Evolutionary conservation across 352 stramenopile species (phyloP).

Genomic region (Globisporangium sylvaticum): DNA sequence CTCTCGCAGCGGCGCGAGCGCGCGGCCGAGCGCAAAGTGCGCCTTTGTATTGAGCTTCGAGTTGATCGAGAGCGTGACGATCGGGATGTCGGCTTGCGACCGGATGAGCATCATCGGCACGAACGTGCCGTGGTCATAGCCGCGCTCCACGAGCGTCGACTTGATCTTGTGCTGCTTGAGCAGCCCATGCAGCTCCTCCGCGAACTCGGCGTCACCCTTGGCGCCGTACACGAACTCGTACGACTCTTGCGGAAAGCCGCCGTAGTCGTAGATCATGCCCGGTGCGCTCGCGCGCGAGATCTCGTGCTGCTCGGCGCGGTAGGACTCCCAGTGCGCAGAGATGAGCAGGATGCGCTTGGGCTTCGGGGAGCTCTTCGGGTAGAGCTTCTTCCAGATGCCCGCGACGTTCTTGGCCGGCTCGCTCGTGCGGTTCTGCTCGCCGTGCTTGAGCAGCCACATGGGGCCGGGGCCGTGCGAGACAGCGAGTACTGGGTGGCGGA

Average conservation of each 20-base stretch:
- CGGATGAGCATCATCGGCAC: conserved; percentile 86
- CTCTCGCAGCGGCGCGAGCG: conserved; percentile 50
- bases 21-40: conserved; percentile 68
- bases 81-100: conserved; percentile 76
- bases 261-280: conserved; percentile 87
- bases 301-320: conserved; percentile 36
- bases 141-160: conserved; percentile 45
- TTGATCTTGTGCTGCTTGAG: conserved; percentile 55
- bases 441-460: conserved; percentile 55
- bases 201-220: conserved; percentile 60
- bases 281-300: conserved; percentile 50
- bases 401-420: conserved; percentile 33
- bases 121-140: conserved; percentile 89
- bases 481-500: conserved; percentile 38
- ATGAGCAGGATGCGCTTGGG: conserved; percentile 80
- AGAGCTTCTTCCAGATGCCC: conserved; percentile 47
- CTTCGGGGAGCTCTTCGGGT: conserved; percentile 29
- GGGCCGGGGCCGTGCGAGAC: conserved; percentile 62
- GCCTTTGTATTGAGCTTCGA: conserved; percentile 39
- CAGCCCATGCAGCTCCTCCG: conserved; percentile 52
- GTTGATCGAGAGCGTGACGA: conserved; percentile 83
- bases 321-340: conserved; percentile 82
- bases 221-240: conserved; percentile 81
- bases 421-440: conserved; percentile 32
- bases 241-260: conserved; percentile 75